Conservation (phyloP, 129 eudicot species). For the Arctium lappa region DNA sequence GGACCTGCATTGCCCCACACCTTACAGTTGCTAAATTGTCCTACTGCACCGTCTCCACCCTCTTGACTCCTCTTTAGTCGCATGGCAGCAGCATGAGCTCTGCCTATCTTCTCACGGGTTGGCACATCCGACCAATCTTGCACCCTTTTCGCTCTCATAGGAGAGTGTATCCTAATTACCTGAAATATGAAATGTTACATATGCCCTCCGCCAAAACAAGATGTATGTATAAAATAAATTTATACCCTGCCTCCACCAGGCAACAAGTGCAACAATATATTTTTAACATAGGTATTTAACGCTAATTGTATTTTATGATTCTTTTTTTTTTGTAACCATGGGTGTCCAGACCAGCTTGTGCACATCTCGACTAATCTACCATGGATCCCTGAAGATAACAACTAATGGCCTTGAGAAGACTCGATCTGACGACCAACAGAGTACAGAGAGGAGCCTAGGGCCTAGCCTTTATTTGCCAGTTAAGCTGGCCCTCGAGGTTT, state of each 20-base stretch:
- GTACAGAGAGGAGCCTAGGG: neutral
- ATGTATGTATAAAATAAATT: neutral
- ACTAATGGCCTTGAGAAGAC: too few relatives aligned
- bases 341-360: neutral
- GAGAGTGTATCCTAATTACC: conserved; percentile 96
- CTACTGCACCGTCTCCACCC: conserved; percentile 48
- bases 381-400: too few relatives aligned
- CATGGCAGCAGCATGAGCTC: conserved; percentile 83
- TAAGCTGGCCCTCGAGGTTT: neutral
- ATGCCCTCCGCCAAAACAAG: neutral
- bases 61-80: conserved; percentile 59
- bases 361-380: neutral
- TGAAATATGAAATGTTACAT: conserved; percentile 26
- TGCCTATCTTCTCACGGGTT: conserved; percentile 66
- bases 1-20: conserved; percentile 80
- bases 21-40: conserved; percentile 90
- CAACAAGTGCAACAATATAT: neutral
- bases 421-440: neutral
- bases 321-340: neutral
- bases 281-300: neutral
- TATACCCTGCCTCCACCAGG: neutral
- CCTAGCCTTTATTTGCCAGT: neutral
- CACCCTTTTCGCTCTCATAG: conserved; percentile 88
- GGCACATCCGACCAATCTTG: conserved; percentile 98
- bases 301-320: neutral